Conservation (phyloP, 352 stramenopile genomes). For the Blastocystis sp. region DNA sequence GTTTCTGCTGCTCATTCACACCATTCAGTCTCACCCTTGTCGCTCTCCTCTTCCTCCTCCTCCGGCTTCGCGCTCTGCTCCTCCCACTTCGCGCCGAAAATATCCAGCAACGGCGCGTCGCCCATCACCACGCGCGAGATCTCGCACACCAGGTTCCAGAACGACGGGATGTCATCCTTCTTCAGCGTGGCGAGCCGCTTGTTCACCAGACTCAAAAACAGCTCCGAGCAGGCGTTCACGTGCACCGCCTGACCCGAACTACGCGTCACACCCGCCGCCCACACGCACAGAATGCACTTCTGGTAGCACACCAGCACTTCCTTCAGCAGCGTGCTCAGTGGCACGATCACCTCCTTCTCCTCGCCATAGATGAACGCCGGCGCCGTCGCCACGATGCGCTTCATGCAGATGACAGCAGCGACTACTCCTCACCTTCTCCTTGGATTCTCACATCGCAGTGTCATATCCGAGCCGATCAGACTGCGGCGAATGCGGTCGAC, state of each 20-base stretch:
- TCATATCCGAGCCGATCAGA: conserved; percentile 45
- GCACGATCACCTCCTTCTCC: conserved; percentile 19
- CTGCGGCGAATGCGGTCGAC: conserved; percentile 39
- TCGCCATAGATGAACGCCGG: conserved; percentile 43
- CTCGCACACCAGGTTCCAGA: conserved; percentile 50
- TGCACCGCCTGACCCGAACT: conserved; percentile 55
- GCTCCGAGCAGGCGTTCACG: conserved; percentile 58
- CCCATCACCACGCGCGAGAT: conserved; percentile 66
- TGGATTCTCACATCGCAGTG: conserved; percentile 2
- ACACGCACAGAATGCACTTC: conserved; percentile 41
- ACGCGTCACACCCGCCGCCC: background rate
- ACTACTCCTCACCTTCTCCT: conserved; percentile 4
- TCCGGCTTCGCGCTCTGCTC: conserved; percentile 5
- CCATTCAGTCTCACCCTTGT: background rate
- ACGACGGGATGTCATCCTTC: background rate
- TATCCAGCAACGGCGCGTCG: conserved; percentile 53
- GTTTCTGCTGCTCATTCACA: conserved; percentile 6
- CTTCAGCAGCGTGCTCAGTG: conserved; percentile 44
- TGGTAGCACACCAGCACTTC: conserved; percentile 63
- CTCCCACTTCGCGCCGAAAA: conserved; percentile 28
- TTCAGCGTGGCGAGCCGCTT: conserved; percentile 12
- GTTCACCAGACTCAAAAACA: conserved; percentile 54
- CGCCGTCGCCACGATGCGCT: conserved; percentile 37
- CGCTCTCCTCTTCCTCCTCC: background rate
- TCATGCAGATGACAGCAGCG: conserved; percentile 56